Base-by-base conservation (phyloP, 495 filamentous ascomycete genomes). In the Astrocystis sublimbata region DNA sequence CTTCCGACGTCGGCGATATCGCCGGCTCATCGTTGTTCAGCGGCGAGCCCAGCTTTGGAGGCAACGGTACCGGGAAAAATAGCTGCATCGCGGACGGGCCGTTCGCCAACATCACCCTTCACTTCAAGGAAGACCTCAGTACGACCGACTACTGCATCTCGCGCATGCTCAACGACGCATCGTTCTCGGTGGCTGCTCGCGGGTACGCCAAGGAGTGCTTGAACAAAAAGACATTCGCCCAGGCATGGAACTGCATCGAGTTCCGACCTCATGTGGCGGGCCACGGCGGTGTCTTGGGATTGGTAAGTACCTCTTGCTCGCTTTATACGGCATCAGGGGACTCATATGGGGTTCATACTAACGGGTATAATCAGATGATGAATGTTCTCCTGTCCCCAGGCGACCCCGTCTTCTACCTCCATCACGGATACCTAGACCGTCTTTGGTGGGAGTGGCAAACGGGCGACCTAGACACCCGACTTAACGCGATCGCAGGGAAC, bases 371-470 rank as follows among this genome's bases (percentile, higher is more conserved):
- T 43, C 31, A 76, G 75, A 76, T 78, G 74, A 24, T 66, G 15
- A 68, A 74, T 33, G 24, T 62, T 6, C 47, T 64, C 45, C 36
- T 66, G 19, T 68, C 65, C 42, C 73, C 73, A 3, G 73, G 72
- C 13, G 83, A 85, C 55, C 81, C 81, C 21, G 63, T 79, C 0
- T 85, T 85, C 62, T 80, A 75, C 53, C 69, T 84, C 26, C 81
- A 85, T 56, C 81, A 84, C 64, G 71, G 72, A 8, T 79, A 77
- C 67, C 68, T 85, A 4, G 82, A 84, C 64, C 75, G 77, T 4
- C 8, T 83, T 17, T 85, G 81, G 80, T 74, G 72, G 66, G 58
- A 68, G 6, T 85, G 83, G 81, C 81, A 84, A 63, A 66, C 76
- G 10, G 42, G 63, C 19, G 61, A 78, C 58, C 65, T 71, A 12